Conservation (phyloP, 495 filamentous ascomycete genomes). For the Neurospora sp. region DNA sequence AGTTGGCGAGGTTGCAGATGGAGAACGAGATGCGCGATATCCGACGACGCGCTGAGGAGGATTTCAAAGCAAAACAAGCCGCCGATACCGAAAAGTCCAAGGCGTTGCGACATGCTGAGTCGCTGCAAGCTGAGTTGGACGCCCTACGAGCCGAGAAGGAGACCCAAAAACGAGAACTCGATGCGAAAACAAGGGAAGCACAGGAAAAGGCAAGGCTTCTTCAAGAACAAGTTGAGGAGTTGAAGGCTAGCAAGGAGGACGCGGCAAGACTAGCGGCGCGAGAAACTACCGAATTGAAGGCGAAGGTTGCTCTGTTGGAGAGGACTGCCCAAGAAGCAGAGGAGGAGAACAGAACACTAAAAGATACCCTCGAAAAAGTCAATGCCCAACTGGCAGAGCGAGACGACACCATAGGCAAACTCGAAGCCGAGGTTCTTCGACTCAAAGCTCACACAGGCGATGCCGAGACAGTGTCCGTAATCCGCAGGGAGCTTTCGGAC, state of each 20-base stretch:
- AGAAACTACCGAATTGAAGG: constrained; percentile 59
- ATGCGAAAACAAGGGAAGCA: constrained; percentile 57
- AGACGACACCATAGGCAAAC: constrained; percentile 55
- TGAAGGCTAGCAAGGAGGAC: constrained; percentile 57
- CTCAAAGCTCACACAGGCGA: constrained; percentile 80
- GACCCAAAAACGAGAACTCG: constrained; percentile 47
- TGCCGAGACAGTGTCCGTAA: constrained; percentile 66
- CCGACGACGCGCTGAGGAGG: constrained; percentile 66
- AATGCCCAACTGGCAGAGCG: constrained; percentile 59
- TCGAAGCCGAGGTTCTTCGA: constrained; percentile 75
- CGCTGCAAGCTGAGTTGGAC: constrained; percentile 59
- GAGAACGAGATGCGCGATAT: constrained; percentile 75
- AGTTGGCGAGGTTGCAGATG: constrained; percentile 61
- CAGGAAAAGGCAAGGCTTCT: constrained; percentile 63
- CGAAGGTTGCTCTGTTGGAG: constrained; percentile 57
- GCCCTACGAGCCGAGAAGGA: constrained; percentile 47
- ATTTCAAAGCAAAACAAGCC: constrained; percentile 73
- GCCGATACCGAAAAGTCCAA: constrained; percentile 59
- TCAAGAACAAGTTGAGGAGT: constrained; percentile 72
- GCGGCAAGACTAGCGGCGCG: constrained; percentile 62
- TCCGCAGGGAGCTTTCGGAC: constrained; percentile 76
- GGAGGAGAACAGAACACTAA: constrained; percentile 56
- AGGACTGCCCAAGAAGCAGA: constrained; percentile 60
- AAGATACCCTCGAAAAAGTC: constrained; percentile 47
- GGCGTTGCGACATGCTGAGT: constrained; percentile 60